Base-by-base conservation (phyloP, 345 rosid genomes). In the Brassica napus region DNA sequence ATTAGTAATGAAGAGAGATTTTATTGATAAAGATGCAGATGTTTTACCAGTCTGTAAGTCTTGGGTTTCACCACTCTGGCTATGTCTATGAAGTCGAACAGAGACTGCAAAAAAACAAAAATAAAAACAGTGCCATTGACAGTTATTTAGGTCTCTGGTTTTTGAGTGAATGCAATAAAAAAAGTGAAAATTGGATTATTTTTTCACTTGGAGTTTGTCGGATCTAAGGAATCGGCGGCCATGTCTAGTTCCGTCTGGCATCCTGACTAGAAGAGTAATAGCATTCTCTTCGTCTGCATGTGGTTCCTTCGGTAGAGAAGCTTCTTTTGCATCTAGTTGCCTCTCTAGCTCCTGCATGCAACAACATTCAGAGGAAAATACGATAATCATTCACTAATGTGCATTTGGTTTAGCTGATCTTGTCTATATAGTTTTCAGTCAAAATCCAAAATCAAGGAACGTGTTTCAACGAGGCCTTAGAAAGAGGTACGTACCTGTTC, bases 161-260 rank as follows among this genome's bases (percentile, higher is more conserved):
- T 37, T 74, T 49, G 58, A 39, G 77, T 64, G 31, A 18, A 65
- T 60, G 77, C 37, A 47, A 24, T 32, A 39, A 57, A 3, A n/a
- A 49, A 57, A 37, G n/a, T 44, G 61, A 35, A 49, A 16, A 23
- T 30, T 23, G 21, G 55, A 61, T 18, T n/a, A 18, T 15, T 26
- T 14, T 15, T 10, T 76, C 74, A 90, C 99, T 89, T 86, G 89
- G 79, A 96, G 86, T 77, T 82, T 88, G 76, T 93, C 91, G 10
- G 95, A 88, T 85, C 86, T 93, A 65, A 88, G 87, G 82, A 96
- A 96, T 30, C 99, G 84, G n/a, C 98, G 97, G 32, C 99, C 98
- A 73, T 82, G 89, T 15, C 99, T 86, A 52, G 89, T 85, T 39
- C 98, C 98, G 84, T 93, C 97, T 68, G 99, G 99, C 98, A 92